Conservation (phyloP, 129 eudicot genomes). For the Flaveria trinervia region DNA sequence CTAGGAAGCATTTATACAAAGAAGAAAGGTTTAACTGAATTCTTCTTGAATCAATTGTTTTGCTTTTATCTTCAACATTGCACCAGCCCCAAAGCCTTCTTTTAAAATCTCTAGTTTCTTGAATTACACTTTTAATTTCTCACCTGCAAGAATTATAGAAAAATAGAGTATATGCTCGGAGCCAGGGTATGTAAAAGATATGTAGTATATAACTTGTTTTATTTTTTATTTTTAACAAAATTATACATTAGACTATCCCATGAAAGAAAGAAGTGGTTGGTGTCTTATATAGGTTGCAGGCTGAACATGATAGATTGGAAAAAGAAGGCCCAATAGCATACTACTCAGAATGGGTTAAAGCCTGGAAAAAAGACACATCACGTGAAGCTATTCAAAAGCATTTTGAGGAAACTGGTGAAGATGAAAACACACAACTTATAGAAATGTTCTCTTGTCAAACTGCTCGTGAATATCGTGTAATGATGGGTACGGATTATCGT, state of each 20-base stretch:
- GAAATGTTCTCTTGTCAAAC: constrained; percentile 92
- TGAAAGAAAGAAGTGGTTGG: constrained; percentile 13
- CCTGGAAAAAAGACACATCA: constrained; percentile 91
- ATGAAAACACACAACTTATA: constrained; percentile 83
- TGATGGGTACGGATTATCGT: constrained; percentile 95
- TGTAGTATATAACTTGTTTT: neutral
- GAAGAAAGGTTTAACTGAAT: constrained; percentile 69
- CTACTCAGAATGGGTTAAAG: constrained; percentile 95
- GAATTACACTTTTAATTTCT: neutral
- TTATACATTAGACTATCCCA: neutral
- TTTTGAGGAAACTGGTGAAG: constrained; percentile 99
- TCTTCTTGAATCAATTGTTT: constrained; percentile 5
- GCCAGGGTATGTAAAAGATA: constrained; percentile 1
- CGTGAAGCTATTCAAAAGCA: constrained; percentile 90
- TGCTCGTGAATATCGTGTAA: constrained; percentile 86
- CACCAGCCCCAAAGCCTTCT: neutral
- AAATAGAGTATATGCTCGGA: constrained; percentile 4
- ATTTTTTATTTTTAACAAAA: neutral
- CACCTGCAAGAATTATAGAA: neutral
- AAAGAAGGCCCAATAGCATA: constrained; percentile 84
- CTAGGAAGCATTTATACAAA: constrained; percentile 87
- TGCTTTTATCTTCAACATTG: constrained; percentile 15
- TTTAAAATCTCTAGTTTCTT: neutral
- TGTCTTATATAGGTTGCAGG: constrained; percentile 56
- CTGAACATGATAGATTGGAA: constrained; percentile 67